phyloP scores from a whole-genome alignment of 2,329 filamentous ascomycete species.

The Claviceps africana region DNA sequence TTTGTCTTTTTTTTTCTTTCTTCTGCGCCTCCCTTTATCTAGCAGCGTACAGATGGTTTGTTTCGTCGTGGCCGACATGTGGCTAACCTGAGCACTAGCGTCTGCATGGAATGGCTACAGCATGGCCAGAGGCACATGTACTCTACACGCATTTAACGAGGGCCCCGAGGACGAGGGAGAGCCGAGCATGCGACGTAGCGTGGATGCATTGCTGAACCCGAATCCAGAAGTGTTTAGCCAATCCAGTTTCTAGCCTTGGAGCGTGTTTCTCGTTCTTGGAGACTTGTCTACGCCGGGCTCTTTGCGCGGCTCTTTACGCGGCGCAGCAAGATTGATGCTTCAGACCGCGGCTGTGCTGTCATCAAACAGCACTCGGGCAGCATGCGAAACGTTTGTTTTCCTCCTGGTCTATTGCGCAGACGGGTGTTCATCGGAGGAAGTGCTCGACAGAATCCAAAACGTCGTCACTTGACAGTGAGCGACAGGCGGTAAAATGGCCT shows the following conservation, averaged over 20 bases:
- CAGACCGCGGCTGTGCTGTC: no score
- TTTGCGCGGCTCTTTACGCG: no score
- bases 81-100: constrained; percentile 31
- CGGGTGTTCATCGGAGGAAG: no score
- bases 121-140: constrained; percentile 59
- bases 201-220: constrained; percentile 44
- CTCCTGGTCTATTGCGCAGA: no score
- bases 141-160: constrained; percentile 66
- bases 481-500: no score
- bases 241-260: not conserved
- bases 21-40: not conserved
- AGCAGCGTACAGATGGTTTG: not conserved
- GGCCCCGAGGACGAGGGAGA: constrained; percentile 49
- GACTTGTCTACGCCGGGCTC: no score
- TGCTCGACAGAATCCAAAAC: no score
- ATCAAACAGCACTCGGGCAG: no score
- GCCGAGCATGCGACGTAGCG: constrained; percentile 38
- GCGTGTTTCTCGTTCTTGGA: not conserved
- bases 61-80: not conserved
- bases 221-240: constrained; percentile 13
- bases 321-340: no score
- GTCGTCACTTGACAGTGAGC: no score
- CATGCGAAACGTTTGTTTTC: no score
- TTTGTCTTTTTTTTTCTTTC: not conserved
- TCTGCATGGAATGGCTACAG: constrained; percentile 73